Conservation (phyloP, 169 alveolate genomes). For the Cryptosporidium ryanae region DNA sequence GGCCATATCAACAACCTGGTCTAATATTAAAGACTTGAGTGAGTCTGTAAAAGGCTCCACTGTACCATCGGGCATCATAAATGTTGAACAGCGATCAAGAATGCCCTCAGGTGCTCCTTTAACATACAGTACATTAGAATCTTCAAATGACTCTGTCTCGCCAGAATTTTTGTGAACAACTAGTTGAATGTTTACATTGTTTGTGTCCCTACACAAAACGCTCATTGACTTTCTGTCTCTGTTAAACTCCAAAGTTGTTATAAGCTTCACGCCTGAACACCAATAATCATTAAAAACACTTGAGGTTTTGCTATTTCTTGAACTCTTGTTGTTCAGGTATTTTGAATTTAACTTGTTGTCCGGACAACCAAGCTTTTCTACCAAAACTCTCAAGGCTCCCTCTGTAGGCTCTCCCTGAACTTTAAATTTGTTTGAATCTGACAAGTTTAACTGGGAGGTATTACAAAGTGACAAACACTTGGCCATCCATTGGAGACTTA, state of each 20-base stretch:
- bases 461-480: slow-evolving; percentile 81
- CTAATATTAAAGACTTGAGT: slow-evolving; percentile 82
- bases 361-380: slow-evolving; percentile 86
- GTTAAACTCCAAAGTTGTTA: slow-evolving; percentile 95
- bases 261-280: slow-evolving; percentile 76
- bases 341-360: slow-evolving; percentile 75
- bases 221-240: slow-evolving; percentile 97
- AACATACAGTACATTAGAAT: slow-evolving; percentile 86
- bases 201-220: slow-evolving; percentile 82
- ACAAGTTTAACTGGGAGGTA: slow-evolving; percentile 76
- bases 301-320: slow-evolving; percentile 68
- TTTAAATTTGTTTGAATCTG: slow-evolving; percentile 32
- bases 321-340: slow-evolving; percentile 45
- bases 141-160: slow-evolving; percentile 57
- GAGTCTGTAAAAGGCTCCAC: slow-evolving; percentile 84
- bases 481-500: slow-evolving; percentile 75
- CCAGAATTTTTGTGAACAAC: slow-evolving; percentile 50
- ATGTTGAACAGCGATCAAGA: slow-evolving; percentile 83
- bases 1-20: slow-evolving; percentile 89
- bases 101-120: slow-evolving; percentile 99
- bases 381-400: slow-evolving; percentile 85
- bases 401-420: slow-evolving; percentile 91
- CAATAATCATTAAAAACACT: slow-evolving; percentile 76
- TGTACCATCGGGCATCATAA: slow-evolving; percentile 88
- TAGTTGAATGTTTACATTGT: slow-evolving; percentile 67